Conservation (phyloP, 1,284 basidiomycete species). For the Pterulicium gracile region DNA sequence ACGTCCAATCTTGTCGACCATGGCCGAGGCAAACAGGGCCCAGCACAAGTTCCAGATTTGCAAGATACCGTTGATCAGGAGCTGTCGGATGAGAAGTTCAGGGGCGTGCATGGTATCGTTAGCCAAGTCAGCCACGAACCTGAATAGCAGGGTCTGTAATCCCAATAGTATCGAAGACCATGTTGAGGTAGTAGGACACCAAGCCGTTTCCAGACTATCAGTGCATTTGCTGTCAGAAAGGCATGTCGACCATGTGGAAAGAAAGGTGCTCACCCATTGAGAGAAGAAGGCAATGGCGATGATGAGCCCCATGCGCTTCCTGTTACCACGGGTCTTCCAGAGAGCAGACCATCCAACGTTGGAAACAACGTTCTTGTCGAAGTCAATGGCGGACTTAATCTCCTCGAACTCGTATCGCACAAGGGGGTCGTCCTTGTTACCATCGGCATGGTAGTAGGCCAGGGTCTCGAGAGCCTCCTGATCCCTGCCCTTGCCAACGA, state of each 20-base stretch:
- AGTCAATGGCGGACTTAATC: constrained; percentile 35
- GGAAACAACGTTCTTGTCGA: constrained; percentile 15
- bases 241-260: not conserved
- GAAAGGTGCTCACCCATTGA: constrained; percentile 30
- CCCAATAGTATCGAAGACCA: constrained; percentile 38
- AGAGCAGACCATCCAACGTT: constrained; percentile 40
- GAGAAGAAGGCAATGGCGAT: constrained; percentile 51
- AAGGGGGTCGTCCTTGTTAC: constrained; percentile 54
- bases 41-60: constrained; percentile 44
- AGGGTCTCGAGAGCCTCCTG: constrained; percentile 47
- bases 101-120: constrained; percentile 7
- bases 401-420: constrained; percentile 52
- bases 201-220: constrained; percentile 44
- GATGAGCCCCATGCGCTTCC: constrained; percentile 41
- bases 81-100: constrained; percentile 10
- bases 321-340: constrained; percentile 41
- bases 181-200: constrained; percentile 37
- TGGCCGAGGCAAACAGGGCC: constrained; percentile 33
- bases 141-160: constrained; percentile 42
- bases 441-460: constrained; percentile 68
- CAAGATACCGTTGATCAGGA: constrained; percentile 34
- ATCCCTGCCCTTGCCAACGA: constrained; percentile 55
- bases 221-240: not conserved
- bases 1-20: constrained; percentile 40
- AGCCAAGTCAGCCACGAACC: constrained; percentile 20